Conservation (phyloP, 2,329 filamentous ascomycete genomes). For the Taxawa tesnikishii region DNA sequence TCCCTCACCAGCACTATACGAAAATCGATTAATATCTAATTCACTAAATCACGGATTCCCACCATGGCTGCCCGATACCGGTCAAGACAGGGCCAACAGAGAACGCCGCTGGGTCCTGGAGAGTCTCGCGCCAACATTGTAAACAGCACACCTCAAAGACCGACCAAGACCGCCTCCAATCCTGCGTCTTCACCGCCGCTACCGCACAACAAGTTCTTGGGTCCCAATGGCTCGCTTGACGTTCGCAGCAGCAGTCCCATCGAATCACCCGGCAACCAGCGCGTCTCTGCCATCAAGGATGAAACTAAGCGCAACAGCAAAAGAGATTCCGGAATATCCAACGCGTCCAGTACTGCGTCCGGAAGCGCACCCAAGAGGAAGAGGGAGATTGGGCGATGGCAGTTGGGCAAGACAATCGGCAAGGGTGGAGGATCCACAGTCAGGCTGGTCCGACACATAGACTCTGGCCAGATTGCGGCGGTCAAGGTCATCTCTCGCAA, state of each 20-base stretch:
- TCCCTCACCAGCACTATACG: no score
- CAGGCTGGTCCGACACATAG: conserved; percentile 65
- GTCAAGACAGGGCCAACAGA: neutral
- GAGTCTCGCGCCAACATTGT: conserved; percentile 10
- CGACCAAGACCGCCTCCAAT: conserved; percentile 9
- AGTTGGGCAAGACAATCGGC: conserved; percentile 77
- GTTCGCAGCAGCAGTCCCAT: conserved; percentile 22
- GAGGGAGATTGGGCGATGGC: conserved; percentile 86
- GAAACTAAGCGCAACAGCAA: conserved; percentile 37
- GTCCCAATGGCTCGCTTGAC: conserved; percentile 29
- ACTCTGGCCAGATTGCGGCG: conserved; percentile 68
- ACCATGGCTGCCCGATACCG: neutral
- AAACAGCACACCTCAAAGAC: conserved; percentile 9
- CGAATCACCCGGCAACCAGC: conserved; percentile 11
- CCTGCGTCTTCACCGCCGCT: conserved; percentile 10
- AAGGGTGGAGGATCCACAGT: conserved; percentile 85
- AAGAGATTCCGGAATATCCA: conserved; percentile 41
- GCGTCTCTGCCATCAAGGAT: conserved; percentile 36
- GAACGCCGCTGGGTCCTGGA: conserved; percentile 10
- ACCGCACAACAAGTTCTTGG: conserved; percentile 33
- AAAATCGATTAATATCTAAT: no score
- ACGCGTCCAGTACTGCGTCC: conserved; percentile 41
- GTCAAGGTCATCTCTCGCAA: conserved; percentile 88
- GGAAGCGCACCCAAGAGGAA: conserved; percentile 40
- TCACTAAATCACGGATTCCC: neutral